These are phyloP conservation scores for Crepidotus variabilis DNA, from an alignment of 768 basidiomycete species.

Conservation along the genomic window DNA sequence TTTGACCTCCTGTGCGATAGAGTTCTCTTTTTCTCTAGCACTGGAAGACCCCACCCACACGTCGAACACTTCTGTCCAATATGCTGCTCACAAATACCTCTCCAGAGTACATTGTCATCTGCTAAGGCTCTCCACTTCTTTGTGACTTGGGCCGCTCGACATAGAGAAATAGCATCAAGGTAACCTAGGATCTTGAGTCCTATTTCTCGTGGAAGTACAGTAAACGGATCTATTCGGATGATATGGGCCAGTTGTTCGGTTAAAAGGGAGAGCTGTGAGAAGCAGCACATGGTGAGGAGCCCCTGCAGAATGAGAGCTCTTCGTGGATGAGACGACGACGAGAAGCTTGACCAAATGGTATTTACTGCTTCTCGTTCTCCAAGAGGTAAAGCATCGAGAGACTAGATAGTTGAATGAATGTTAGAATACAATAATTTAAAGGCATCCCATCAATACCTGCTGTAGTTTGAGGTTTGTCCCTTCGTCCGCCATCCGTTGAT, in stretches of 20 bases:
- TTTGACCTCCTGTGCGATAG: slow-evolving; percentile 32
- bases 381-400: slow-evolving; percentile 83
- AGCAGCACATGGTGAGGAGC: slow-evolving; percentile 98
- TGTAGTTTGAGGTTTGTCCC: slow-evolving; percentile 91
- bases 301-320: slow-evolving; percentile 95
- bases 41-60: slow-evolving; percentile 96
- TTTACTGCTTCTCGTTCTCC: slow-evolving; percentile 86
- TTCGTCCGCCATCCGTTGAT: slow-evolving; percentile 96
- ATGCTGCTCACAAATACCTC: slow-evolving; percentile 95
- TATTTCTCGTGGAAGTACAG: slow-evolving; percentile 86
- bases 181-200: slow-evolving; percentile 81
- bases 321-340: slow-evolving; percentile 86
- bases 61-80: slow-evolving; percentile 96
- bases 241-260: slow-evolving; percentile 88
- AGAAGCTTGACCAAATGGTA: slow-evolving; percentile 95
- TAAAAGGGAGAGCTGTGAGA: slow-evolving; percentile 94
- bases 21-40: slow-evolving; percentile 72
- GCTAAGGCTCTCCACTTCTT: slow-evolving; percentile 83
- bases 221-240: slow-evolving; percentile 94
- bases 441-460: slow-evolving; percentile 49
- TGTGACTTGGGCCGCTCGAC: slow-evolving; percentile 89
- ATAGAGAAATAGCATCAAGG: slow-evolving; percentile 90
- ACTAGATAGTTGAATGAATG: slow-evolving; percentile 48
- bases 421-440: background rate
- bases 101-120: slow-evolving; percentile 95